Percentiles rank a stretch among this genome's conserved stretches.
Evolutionary conservation across 2,329 filamentous ascomycete genomes (phyloP).

Genomic region (Colletotrichum melonis): DNA sequence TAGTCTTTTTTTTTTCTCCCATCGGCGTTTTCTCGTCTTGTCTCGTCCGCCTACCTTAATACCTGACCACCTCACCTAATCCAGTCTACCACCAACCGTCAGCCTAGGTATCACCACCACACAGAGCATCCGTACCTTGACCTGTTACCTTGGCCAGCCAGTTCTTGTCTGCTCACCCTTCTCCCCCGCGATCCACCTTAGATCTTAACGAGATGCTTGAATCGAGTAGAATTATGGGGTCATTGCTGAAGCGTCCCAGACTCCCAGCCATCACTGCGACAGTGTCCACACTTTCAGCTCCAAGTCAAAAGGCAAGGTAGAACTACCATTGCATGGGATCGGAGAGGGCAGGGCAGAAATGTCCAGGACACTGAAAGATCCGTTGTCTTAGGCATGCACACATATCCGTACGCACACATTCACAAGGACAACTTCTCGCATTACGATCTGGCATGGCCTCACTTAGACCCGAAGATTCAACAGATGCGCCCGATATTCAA

Average conservation of each 20-base stretch:
- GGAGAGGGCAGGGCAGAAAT: slow-evolving; percentile 5
- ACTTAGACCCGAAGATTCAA: background rate
- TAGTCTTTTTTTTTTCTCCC: background rate
- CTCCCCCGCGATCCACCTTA: slow-evolving; percentile 32
- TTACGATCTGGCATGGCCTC: background rate
- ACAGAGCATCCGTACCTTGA: no score
- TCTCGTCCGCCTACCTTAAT: background rate
- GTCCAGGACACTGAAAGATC: background rate
- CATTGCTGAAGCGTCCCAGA: background rate
- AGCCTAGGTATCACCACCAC: no score
- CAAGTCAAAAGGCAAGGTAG: background rate
- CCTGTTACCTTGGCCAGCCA: background rate
- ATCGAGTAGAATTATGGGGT: slow-evolving; percentile 31
- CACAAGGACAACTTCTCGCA: background rate
- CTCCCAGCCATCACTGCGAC: slow-evolving; percentile 19
- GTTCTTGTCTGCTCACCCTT: background rate
- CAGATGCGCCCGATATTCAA: slow-evolving; percentile 9
- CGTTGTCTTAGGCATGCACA: background rate
- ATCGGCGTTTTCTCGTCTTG: background rate
- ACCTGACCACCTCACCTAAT: background rate
- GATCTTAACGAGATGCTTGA: slow-evolving; percentile 36
- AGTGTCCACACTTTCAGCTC: slow-evolving; percentile 1
- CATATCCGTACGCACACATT: background rate
- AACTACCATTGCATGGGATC: slow-evolving; percentile 16
- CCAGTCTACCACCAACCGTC: no score